These are phyloP conservation scores for Neonectria sp. DNA, from an alignment of 2,329 filamentous ascomycete species.

Conservation along the genomic window DNA sequence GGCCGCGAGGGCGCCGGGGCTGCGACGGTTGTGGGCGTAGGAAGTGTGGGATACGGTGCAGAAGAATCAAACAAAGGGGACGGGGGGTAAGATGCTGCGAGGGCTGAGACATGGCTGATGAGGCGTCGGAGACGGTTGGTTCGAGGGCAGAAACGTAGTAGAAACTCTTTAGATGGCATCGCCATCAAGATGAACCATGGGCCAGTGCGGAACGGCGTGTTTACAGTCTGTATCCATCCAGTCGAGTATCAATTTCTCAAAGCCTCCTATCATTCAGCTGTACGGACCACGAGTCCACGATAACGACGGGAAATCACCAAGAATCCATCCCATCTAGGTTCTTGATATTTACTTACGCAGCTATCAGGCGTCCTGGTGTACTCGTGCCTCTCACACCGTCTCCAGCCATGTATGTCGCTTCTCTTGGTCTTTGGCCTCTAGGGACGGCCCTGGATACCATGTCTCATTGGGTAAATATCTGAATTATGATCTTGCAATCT, in stretches of 20 bases:
- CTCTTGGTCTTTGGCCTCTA: neutral
- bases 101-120: neutral
- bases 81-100: neutral
- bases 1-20: neutral
- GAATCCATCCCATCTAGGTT: no score
- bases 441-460: neutral
- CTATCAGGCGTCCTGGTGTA: no score
- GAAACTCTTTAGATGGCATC: neutral
- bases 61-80: slow-evolving; percentile 26
- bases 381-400: no score
- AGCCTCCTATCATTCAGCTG: no score
- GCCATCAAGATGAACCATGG: neutral
- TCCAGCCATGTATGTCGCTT: no score
- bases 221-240: neutral
- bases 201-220: neutral
- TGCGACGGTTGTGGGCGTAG: neutral
- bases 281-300: neutral
- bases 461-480: neutral
- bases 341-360: no score
- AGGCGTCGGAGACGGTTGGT: neutral
- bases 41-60: neutral
- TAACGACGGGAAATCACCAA: neutral
- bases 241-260: neutral
- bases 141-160: neutral
- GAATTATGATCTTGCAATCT: slow-evolving; percentile 16